Percentiles rank a stretch among this genome's conserved stretches.
Evolutionary conservation across 2,329 filamentous ascomycete species (phyloP).

Genomic region (Colletotrichum theobromicola): DNA sequence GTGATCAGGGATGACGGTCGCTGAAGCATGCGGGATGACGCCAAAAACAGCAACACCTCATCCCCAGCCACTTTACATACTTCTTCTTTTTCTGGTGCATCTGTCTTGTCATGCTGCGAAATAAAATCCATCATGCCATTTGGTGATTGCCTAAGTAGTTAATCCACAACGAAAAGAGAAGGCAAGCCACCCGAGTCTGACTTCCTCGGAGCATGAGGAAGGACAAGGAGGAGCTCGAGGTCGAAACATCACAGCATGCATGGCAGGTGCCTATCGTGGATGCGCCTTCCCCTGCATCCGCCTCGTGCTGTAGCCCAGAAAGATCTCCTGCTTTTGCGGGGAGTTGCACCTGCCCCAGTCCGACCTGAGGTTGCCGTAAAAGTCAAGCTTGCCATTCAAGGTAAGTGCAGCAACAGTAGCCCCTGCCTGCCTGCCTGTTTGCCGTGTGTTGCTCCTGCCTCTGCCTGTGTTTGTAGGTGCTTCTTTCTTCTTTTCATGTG

Average conservation of each 20-base stretch:
- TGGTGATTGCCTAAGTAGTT: not conserved
- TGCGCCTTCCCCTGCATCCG: not conserved
- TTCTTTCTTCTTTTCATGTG: not conserved
- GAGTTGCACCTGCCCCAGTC: not conserved
- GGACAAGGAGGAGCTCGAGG: not conserved
- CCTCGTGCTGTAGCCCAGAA: not conserved
- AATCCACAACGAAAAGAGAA: not conserved
- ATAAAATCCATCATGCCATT: not conserved
- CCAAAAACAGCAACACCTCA: not conserved
- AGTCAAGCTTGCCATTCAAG: not conserved
- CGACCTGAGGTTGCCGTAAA: not conserved
- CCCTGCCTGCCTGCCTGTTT: not conserved
- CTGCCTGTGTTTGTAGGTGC: not conserved
- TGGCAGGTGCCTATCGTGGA: constrained; percentile 1
- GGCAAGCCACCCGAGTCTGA: not conserved
- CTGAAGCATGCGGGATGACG: not conserved
- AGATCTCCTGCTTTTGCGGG: not conserved
- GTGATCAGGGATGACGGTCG: not conserved
- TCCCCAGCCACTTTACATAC: not conserved
- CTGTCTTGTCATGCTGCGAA: not conserved
- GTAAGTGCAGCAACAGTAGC: not conserved
- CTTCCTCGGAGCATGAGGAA: not conserved
- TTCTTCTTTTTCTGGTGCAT: not conserved
- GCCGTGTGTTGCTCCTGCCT: not conserved
- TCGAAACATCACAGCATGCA: not conserved